phyloP scores from a whole-genome alignment of 208 protist genomes.

The Leptomonas seymouri region DNA sequence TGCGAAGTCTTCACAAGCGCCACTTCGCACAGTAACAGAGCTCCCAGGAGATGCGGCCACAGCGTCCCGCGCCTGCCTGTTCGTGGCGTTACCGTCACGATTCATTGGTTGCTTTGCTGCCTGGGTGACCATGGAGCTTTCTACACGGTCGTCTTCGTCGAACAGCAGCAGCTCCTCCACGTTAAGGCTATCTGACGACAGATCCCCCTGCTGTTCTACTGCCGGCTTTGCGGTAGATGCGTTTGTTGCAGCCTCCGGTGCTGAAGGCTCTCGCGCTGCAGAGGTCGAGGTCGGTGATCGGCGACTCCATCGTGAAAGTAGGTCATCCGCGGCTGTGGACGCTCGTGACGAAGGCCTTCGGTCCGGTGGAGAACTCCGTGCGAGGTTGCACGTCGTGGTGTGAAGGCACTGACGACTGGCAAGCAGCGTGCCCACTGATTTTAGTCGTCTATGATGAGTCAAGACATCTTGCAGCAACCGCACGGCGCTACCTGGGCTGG shows the following conservation, averaged over 20 bases:
- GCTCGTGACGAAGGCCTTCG: background rate
- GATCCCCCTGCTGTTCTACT: background rate
- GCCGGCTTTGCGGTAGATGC: background rate
- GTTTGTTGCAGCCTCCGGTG: background rate
- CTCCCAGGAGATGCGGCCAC: background rate
- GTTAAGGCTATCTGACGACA: background rate
- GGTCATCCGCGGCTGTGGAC: constrained; percentile 3
- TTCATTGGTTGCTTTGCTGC: background rate
- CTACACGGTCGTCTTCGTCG: background rate
- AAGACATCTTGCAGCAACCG: background rate
- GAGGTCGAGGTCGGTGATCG: background rate
- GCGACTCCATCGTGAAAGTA: constrained; percentile 30
- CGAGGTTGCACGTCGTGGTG: background rate
- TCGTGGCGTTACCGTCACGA: background rate
- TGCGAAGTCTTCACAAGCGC: background rate
- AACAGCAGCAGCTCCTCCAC: constrained; percentile 9
- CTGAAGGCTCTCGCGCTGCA: background rate
- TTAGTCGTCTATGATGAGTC: background rate
- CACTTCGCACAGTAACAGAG: background rate
- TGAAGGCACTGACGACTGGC: background rate
- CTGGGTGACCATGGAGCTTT: background rate
- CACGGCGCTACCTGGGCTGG: background rate
- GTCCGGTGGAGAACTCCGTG: background rate
- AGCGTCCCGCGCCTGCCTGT: background rate
- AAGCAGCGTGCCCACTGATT: background rate